A percentile compares a stretch with the other conserved stretches of the same genome.
Conservation (phyloP, 1,139 yeast genomes). For the Candida sp. region DNA sequence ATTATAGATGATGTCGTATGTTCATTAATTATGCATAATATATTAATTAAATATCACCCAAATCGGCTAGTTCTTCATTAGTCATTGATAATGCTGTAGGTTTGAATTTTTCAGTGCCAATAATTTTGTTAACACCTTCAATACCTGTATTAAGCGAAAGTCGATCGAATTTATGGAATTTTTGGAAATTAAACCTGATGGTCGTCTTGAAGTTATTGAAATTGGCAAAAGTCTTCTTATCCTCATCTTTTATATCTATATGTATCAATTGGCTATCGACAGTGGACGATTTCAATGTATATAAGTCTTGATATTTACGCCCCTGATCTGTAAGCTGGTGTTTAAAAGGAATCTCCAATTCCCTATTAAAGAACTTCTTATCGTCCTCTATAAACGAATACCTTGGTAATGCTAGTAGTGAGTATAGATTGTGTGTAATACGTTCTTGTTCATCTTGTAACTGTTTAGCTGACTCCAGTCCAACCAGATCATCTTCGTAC, state of each 20-base stretch:
- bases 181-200: conserved; percentile 37
- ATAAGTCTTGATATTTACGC: conserved; percentile 16
- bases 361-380: conserved; percentile 19
- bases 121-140: conserved; percentile 8
- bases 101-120: conserved; percentile 6
- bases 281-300: conserved; percentile 21
- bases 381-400: conserved; percentile 30
- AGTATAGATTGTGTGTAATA: conserved; percentile 10
- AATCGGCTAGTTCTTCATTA: conserved; percentile 1
- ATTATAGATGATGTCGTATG: background rate
- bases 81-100: background rate
- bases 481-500: background rate
- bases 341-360: conserved; percentile 23
- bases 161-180: conserved; percentile 31
- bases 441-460: conserved; percentile 5
- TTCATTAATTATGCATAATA: background rate
- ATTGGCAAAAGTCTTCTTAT: conserved; percentile 4
- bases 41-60: background rate
- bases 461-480: conserved; percentile 5
- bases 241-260: conserved; percentile 7
- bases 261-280: conserved; percentile 23
- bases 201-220: conserved; percentile 16
- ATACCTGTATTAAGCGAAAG: conserved; percentile 7
- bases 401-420: conserved; percentile 36
- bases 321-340: conserved; percentile 22